These are phyloP conservation scores for Aspergillus tamarii DNA, from an alignment of 2,329 filamentous ascomycete species.

Conservation along the genomic window DNA sequence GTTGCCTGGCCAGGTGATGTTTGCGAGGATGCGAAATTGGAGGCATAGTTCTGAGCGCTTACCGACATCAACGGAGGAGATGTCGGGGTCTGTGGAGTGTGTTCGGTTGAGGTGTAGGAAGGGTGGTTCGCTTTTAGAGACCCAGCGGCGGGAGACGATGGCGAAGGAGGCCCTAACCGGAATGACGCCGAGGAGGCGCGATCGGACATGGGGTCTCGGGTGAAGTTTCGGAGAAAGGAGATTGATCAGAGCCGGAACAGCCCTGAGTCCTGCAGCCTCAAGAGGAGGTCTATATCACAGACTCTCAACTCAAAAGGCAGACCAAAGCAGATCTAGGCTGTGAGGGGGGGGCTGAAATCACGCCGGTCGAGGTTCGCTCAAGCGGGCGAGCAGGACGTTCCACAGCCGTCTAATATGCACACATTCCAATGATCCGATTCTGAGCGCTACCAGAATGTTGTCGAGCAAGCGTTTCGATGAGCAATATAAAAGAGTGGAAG, in stretches of 20 bases:
- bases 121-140: conserved; percentile 41
- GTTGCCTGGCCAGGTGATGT: conserved; percentile 49
- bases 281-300: conserved; percentile 12
- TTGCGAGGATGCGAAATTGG: conserved; percentile 48
- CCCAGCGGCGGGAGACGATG: conserved; percentile 45
- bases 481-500: conserved; percentile 19
- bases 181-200: conserved; percentile 37
- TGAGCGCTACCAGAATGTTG: conserved; percentile 19
- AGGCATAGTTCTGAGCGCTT: conserved; percentile 53
- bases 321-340: conserved; percentile 18
- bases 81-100: conserved; percentile 43
- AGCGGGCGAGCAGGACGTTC: conserved; percentile 37
- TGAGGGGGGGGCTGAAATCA: conserved; percentile 21
- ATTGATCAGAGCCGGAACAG: conserved; percentile 22
- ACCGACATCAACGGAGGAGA: conserved; percentile 56
- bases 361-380: conserved; percentile 38
- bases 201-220: conserved; percentile 42
- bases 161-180: conserved; percentile 45
- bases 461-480: conserved; percentile 17
- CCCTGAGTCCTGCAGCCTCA: conserved; percentile 15
- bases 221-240: conserved; percentile 14
- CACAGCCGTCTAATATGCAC: conserved; percentile 36
- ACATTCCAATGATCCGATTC: conserved; percentile 33
- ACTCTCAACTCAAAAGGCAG: conserved; percentile 14
- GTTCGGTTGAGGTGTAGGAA: conserved; percentile 34